These are phyloP conservation scores for Blastobotrys robertii DNA, from an alignment of 805 yeast species.

Conservation along the genomic window DNA sequence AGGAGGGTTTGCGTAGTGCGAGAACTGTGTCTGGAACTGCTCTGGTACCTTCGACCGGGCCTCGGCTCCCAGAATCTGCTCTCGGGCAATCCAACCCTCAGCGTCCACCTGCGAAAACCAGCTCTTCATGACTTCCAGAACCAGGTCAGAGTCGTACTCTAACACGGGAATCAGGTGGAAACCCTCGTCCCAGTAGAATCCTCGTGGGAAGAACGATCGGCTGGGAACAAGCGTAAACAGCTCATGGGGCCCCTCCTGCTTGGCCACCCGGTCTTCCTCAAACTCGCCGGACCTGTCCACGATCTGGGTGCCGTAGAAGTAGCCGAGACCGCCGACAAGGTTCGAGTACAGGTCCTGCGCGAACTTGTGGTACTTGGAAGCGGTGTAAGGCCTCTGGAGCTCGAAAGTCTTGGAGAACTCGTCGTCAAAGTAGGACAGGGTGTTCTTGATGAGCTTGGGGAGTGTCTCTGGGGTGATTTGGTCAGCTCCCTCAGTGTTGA, in stretches of 20 bases:
- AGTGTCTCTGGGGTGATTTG: slow-evolving; percentile 21
- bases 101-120: slow-evolving; percentile 85
- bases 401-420: slow-evolving; percentile 45
- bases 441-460: slow-evolving; percentile 24
- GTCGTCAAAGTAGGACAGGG: slow-evolving; percentile 33
- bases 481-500: slow-evolving; percentile 36
- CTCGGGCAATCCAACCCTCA: slow-evolving; percentile 95
- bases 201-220: slow-evolving; percentile 90
- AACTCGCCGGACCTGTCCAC: slow-evolving; percentile 65
- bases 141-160: slow-evolving; percentile 75
- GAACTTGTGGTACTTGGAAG: slow-evolving; percentile 38
- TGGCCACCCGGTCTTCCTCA: slow-evolving; percentile 47
- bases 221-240: slow-evolving; percentile 83
- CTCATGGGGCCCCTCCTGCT: slow-evolving; percentile 63
- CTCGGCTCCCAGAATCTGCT: slow-evolving; percentile 86
- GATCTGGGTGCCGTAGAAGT: slow-evolving; percentile 71
- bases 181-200: slow-evolving; percentile 98
- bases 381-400: slow-evolving; percentile 45
- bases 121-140: slow-evolving; percentile 67
- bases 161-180: slow-evolving; percentile 79
- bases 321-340: slow-evolving; percentile 81
- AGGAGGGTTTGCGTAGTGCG: slow-evolving; percentile 91
- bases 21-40: slow-evolving; percentile 77
- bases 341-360: slow-evolving; percentile 77
- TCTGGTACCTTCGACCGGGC: slow-evolving; percentile 80